Base-by-base conservation (phyloP, 1,284 basidiomycete genomes). In the Ganoderma meredithae region DNA sequence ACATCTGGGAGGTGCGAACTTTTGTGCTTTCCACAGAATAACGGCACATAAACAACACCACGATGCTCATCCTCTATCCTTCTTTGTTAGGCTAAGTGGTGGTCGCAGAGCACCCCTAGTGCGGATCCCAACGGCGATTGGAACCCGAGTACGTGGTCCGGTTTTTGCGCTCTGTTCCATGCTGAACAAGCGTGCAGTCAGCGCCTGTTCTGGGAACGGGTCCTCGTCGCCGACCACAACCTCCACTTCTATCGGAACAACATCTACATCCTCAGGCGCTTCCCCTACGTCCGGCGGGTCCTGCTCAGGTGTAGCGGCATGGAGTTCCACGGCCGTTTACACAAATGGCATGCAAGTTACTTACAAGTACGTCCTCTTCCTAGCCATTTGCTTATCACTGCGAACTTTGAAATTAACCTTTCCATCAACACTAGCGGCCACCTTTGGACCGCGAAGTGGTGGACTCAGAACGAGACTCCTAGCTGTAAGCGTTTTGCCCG, bases 1-100 rank as follows among this genome's bases (percentile, higher is more conserved):
- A 91, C 75, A 87, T 91, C 71, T 91, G 87, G 87, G 81, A 90
- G 85, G 88, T 88, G 69, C 58, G 78, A 75, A 47, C 22, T 25
- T 27, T 19, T 43, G 8, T 31, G 12, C 44, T 12, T 41, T 61
- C 49, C 15, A 27, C 27, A 10, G 44, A 65, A 56, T 43, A 36
- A 12, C 15, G 15, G 22, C 2, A 17, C 33, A 31, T 31, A 31
- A 65, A 56, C 52, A 36, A 12, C 15, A 6, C 39, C 2, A 17
- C 33, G 33, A 60, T 59, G 64, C 58, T 71, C 47, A 39, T 31
- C 33, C 41, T 44, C 22, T 58, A 10, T 41, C 22, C 3, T 49
- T 49, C 22, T 40, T 47, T 60, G 58, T 8, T 66, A 90, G 87
- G 87, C 89, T 12, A 90, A 90, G 74, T 90, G 83, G 81, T 90